Conservation (phyloP, 2,329 filamentous ascomycete genomes). For the Diatrype stigma region DNA sequence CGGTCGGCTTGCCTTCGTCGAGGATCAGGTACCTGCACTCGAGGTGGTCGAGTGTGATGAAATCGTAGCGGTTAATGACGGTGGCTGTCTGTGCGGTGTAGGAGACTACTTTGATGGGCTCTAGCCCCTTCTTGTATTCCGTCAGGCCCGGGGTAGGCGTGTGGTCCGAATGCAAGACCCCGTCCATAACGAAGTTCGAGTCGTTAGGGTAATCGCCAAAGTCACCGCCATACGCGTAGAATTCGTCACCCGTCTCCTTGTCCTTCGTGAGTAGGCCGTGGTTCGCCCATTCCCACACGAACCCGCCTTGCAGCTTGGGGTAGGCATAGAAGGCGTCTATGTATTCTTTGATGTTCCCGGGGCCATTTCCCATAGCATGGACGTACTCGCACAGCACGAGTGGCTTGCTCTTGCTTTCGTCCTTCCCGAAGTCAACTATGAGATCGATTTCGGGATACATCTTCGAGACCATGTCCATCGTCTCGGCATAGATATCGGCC, state of each 20-base stretch:
- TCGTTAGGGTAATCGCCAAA: constrained; percentile 56
- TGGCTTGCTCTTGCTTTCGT: constrained; percentile 40
- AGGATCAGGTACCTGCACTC: constrained; percentile 26
- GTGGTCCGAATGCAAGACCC: constrained; percentile 44
- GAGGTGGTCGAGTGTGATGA: constrained; percentile 36
- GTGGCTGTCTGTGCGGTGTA: constrained; percentile 25
- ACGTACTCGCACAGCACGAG: constrained; percentile 48
- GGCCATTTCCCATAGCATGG: constrained; percentile 65
- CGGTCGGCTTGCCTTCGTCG: constrained; percentile 21
- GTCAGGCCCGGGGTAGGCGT: constrained; percentile 38
- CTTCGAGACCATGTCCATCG: constrained; percentile 56
- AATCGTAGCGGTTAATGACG: constrained; percentile 39
- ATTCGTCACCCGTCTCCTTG: constrained; percentile 35
- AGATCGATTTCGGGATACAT: constrained; percentile 54
- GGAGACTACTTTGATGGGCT: constrained; percentile 40
- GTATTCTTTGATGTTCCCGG: constrained; percentile 62
- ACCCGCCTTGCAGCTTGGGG: constrained; percentile 56
- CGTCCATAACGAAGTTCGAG: constrained; percentile 50
- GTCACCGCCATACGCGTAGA: constrained; percentile 52
- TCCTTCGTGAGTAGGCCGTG: constrained; percentile 44
- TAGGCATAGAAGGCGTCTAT: constrained; percentile 56
- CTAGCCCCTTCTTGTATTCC: constrained; percentile 44
- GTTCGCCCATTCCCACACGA: constrained; percentile 59
- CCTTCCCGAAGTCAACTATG: constrained; percentile 32
- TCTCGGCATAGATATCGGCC: constrained; percentile 50